These are phyloP conservation scores for Euphorbia celastroides DNA, from an alignment of 441 rosid genomes.

Conservation along the genomic window DNA sequence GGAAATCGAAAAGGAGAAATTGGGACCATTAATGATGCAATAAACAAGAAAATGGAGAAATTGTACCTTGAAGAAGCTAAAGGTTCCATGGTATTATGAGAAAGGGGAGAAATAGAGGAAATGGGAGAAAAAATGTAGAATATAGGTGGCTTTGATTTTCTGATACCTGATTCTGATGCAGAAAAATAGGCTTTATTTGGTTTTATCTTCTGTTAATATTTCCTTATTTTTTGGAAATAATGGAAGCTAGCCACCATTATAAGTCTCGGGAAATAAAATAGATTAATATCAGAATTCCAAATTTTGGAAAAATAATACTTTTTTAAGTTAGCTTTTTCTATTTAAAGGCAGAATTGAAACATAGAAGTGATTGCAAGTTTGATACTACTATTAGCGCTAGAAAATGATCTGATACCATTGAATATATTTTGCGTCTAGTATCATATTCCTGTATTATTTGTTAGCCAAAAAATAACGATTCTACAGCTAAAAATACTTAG, in stretches of 20 bases:
- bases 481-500: no score
- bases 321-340: no score
- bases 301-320: not conserved
- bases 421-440: no score
- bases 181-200: constrained; percentile 25
- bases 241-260: not conserved
- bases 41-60: not conserved
- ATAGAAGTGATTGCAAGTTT: no score
- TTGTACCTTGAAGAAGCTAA: constrained; percentile 23
- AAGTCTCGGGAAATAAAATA: not conserved
- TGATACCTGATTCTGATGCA: constrained; percentile 28
- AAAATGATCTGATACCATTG: no score
- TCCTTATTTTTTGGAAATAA: not conserved
- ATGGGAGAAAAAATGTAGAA: constrained; percentile 16
- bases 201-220: constrained; percentile 9
- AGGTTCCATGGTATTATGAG: constrained; percentile 36
- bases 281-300: not conserved
- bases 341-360: no score
- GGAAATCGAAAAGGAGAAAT: not conserved
- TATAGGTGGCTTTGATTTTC: constrained; percentile 27
- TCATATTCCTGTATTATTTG: no score
- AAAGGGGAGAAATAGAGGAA: constrained; percentile 14
- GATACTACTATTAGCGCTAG: no score
- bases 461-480: no score
- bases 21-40: not conserved